A percentile compares a stretch with the other conserved stretches of the same genome.
phyloP scores from a whole-genome alignment of 2,329 filamentous ascomycete species.

The Diaporthe vexans region DNA sequence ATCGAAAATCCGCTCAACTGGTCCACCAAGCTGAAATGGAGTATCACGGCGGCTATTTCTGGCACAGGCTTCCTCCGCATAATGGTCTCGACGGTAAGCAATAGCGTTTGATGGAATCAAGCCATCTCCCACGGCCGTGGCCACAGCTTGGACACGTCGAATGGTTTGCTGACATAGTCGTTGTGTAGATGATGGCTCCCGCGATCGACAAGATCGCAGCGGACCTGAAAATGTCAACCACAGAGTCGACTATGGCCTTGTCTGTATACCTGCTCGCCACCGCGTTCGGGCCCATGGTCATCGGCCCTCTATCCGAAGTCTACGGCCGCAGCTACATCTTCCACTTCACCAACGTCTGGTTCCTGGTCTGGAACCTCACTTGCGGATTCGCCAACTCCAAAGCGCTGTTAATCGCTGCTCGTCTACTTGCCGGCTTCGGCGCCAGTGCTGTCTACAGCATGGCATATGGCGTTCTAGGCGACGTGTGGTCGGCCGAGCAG shows the following conservation, averaged over 20 bases:
- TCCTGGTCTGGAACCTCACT: slow-evolving; percentile 63
- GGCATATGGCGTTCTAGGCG: slow-evolving; percentile 61
- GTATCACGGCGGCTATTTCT: slow-evolving; percentile 62
- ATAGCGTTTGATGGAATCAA: neutral
- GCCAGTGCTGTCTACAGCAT: slow-evolving; percentile 61
- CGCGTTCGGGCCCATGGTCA: slow-evolving; percentile 59
- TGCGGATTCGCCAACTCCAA: slow-evolving; percentile 59
- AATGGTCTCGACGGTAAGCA: slow-evolving; percentile 58
- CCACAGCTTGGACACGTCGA: neutral
- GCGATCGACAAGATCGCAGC: slow-evolving; percentile 62
- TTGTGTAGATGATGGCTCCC: slow-evolving; percentile 62
- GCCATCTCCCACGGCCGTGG: neutral
- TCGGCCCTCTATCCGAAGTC: slow-evolving; percentile 62
- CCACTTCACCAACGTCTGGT: slow-evolving; percentile 62
- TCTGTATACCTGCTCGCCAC: slow-evolving; percentile 60
- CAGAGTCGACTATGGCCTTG: slow-evolving; percentile 62
- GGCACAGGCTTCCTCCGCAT: slow-evolving; percentile 65
- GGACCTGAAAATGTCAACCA: slow-evolving; percentile 64
- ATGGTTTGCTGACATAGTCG: neutral
- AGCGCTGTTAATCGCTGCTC: slow-evolving; percentile 57
- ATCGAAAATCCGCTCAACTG: slow-evolving; percentile 57
- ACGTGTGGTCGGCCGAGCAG: slow-evolving; percentile 61
- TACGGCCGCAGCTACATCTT: slow-evolving; percentile 60
- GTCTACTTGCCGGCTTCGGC: slow-evolving; percentile 64
- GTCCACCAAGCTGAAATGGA: slow-evolving; percentile 60